Percentiles rank a stretch among this genome's conserved stretches.
Conservation (phyloP, 495 filamentous ascomycete genomes). For the Annulohypoxylon nitens region DNA sequence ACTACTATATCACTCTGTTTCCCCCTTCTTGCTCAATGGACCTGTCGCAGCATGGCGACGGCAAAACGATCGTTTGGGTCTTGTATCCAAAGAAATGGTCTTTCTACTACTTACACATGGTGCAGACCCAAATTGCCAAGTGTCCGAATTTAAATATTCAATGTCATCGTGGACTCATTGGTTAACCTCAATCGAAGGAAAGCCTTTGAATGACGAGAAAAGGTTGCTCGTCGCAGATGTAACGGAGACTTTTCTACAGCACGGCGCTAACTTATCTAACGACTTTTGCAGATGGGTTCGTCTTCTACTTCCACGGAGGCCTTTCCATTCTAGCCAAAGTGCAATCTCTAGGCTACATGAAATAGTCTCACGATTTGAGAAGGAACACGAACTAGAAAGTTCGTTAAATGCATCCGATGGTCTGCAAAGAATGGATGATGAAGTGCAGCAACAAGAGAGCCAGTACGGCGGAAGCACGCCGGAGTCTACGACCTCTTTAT, state of each 20-base stretch:
- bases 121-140: constrained; percentile 6
- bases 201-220: neutral
- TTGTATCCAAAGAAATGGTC: neutral
- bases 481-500: neutral
- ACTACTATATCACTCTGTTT: neutral
- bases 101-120: neutral
- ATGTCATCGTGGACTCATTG: constrained; percentile 5
- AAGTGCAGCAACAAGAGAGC: neutral
- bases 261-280: neutral
- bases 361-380: neutral
- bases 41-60: neutral
- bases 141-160: neutral
- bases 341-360: neutral
- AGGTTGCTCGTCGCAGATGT: neutral
- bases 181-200: neutral
- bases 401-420: neutral
- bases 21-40: neutral
- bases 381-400: neutral
- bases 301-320: neutral
- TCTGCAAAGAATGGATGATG: neutral
- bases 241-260: neutral
- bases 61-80: neutral
- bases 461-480: neutral
- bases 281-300: constrained; percentile 8
- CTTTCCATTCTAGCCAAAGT: neutral